A percentile compares a stretch with the other conserved stretches of the same genome.
Conservation (phyloP, 2,329 filamentous ascomycete species). For the Thielaviopsis ethacetica region DNA sequence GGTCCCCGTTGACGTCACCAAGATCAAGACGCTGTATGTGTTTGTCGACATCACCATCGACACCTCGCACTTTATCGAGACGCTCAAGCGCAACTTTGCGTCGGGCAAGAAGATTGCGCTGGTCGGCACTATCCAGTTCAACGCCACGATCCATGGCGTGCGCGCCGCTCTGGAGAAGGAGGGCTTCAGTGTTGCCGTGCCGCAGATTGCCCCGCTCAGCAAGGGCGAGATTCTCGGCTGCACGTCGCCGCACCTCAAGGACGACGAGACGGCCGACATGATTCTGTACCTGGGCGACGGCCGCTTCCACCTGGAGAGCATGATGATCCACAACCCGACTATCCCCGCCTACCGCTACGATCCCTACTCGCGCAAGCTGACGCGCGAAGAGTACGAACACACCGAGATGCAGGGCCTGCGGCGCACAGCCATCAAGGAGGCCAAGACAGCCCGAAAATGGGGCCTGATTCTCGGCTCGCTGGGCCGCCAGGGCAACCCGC, state of each 20-base stretch:
- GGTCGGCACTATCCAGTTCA: slow-evolving; percentile 97
- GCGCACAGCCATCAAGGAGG: slow-evolving; percentile 57
- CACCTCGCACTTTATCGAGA: slow-evolving; percentile 68
- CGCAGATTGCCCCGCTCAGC: slow-evolving; percentile 81
- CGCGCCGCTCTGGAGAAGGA: slow-evolving; percentile 61
- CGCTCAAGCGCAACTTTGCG: slow-evolving; percentile 75
- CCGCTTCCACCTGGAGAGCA: slow-evolving; percentile 89
- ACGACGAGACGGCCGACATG: slow-evolving; percentile 48
- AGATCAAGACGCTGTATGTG: slow-evolving; percentile 93
- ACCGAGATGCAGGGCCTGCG: slow-evolving; percentile 76
- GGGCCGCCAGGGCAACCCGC: slow-evolving; percentile 85
- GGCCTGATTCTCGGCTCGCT: slow-evolving; percentile 86
- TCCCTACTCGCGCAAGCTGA: slow-evolving; percentile 83
- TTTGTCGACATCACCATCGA: slow-evolving; percentile 98
- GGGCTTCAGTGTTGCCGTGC: slow-evolving; percentile 73
- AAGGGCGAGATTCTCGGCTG: slow-evolving; percentile 97
- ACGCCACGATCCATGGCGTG: slow-evolving; percentile 84
- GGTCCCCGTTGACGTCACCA: slow-evolving; percentile 89
- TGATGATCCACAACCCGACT: slow-evolving; percentile 94
- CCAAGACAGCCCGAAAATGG: slow-evolving; percentile 71
- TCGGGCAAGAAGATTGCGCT: slow-evolving; percentile 76
- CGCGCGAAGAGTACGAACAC: slow-evolving; percentile 82
- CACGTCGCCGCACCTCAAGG: slow-evolving; percentile 60
- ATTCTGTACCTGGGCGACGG: slow-evolving; percentile 86
- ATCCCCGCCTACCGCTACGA: slow-evolving; percentile 93